Base-by-base conservation (phyloP, 371 early-diverging fungal genomes). In the Mortierella sp. region DNA sequence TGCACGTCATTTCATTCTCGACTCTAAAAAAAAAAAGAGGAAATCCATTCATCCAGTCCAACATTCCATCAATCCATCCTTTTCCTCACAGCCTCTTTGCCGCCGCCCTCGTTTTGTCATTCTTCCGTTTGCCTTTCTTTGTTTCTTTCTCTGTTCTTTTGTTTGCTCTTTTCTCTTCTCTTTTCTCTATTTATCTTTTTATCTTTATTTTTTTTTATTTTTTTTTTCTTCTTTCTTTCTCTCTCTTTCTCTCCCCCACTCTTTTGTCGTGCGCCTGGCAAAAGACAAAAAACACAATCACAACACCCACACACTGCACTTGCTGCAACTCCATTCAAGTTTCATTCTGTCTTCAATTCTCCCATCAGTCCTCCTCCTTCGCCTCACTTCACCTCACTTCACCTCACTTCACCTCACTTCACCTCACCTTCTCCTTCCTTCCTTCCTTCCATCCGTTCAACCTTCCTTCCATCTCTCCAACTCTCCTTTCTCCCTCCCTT, bases 191-290 rank as follows among this genome's bases (percentile, higher is more conserved):
- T n/a, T n/a, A n/a, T n/a, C n/a, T n/a, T n/a, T n/a, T n/a, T n/a
- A n/a, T n/a, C n/a, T n/a, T n/a, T n/a, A n/a, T n/a, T n/a, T n/a
- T n/a, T n/a, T n/a, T n/a, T n/a, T n/a, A 39, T 39, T 10, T 10
- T 39, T 39, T 39, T 14, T 32, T 35, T 66, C 43, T n/a, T 24
- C 49, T 18, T 37, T 39, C 51, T 22, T 32, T 60, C 32, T 62
- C 16, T 18, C 47, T 45, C 37, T 35, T 26, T 55, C 47, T 40
- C 43, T 57, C 45, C 64, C 58, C 60, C 37, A 43, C 43, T 45
- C 49, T 49, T 72, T 43, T 61, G 24, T 66, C 66, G 40, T 60
- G 24, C 52, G 65, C 55, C 51, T 59, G 22, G 52, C 43, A 43
- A 43, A 43, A 43, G 43, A 43, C 43, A 43, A 43, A 39, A 43